These are phyloP conservation scores for Monascus ruber DNA, from an alignment of 2,329 filamentous ascomycete species.

Conservation along the genomic window DNA sequence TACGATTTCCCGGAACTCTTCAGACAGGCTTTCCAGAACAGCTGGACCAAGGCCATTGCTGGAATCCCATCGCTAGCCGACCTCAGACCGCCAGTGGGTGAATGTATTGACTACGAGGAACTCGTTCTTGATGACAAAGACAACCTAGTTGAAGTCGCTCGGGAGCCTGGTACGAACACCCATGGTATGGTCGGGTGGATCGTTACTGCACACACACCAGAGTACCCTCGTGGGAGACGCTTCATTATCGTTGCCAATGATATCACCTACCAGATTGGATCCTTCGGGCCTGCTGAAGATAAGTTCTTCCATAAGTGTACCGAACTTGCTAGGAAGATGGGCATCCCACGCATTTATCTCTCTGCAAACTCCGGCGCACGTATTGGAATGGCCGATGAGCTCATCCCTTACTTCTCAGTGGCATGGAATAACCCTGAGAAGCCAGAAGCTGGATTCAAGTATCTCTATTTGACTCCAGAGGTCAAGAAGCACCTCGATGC, in stretches of 20 bases:
- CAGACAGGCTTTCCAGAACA: constrained; percentile 94
- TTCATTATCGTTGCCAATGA: constrained; percentile 98
- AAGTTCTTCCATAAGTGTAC: constrained; percentile 99
- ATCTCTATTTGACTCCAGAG: constrained; percentile 83
- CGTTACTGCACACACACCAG: constrained; percentile 84
- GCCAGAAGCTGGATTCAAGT: constrained; percentile 87
- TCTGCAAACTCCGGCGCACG: constrained; percentile 98
- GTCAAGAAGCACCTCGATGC: constrained; percentile 80
- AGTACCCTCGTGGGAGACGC: constrained; percentile 83
- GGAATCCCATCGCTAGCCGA: constrained; percentile 63
- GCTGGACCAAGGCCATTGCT: constrained; percentile 67
- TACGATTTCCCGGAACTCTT: constrained; percentile 99
- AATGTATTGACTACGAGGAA: constrained; percentile 89
- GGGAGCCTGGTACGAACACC: constrained; percentile 87
- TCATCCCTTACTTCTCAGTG: constrained; percentile 94
- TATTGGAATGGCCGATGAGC: constrained; percentile 89
- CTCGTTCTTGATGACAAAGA: constrained; percentile 91
- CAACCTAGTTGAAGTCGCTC: constrained; percentile 81
- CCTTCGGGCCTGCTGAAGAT: constrained; percentile 92
- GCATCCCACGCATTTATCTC: constrained; percentile 92
- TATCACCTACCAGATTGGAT: constrained; percentile 98
- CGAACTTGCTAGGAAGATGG: constrained; percentile 82
- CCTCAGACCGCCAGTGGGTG: constrained; percentile 72
- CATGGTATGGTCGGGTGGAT: constrained; percentile 99
- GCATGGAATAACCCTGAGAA: constrained; percentile 81